Evolutionary conservation across 2,329 filamentous ascomycete genomes (phyloP), one percentile per base, ranked within the genome.

Genomic region (Xylaria digitata): DNA sequence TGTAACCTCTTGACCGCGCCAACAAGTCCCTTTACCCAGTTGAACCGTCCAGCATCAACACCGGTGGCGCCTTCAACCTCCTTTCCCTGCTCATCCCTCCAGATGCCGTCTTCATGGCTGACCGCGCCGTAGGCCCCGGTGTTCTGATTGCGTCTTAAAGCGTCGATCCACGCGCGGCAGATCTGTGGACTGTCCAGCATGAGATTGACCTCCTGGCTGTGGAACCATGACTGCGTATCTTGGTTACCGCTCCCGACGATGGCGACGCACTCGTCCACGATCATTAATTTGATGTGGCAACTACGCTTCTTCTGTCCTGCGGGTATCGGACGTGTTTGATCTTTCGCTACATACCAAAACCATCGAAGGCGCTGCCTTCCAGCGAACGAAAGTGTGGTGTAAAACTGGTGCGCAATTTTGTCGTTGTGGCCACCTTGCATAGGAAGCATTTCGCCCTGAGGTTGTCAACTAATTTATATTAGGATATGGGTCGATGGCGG

Each of bases 191-290:
- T 90, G 68, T 95, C 92, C 6, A 94, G 79, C 85, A 95, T 87
- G 26, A 94, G 78, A 71, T 95, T 94, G 61, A 92, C 85, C 77
- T 95, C 92, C 76, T 94, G 91, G 61, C 86, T 89, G 74, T 95
- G 92, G 71, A 85, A 94, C 89, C 91, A 94, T 21, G 85, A 89
- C 78, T 95, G 92, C 1, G 92, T 94, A 72, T 95, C 92, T 76
- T 94, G 90, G 74, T 94, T 95, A 0, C 91, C 92, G 70, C 87
- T 92, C 3, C 92, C 92, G 77, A 91, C 86, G 42, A 94, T 89
- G 1, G 86, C 91, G 42, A 95, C 84, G 23, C 80, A 80, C 49
- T 85, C 86, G 75, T 95, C 92, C 1, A 87, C 88, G 48, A 94
- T 90, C 82, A 94, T 86, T 2, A 95, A 82, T 76, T 95, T 95